A percentile compares a stretch with the other conserved stretches of the same genome.
Evolutionary conservation across 495 filamentous ascomycete species (phyloP).

Genomic region (Amphirosellinia nigrospora): DNA sequence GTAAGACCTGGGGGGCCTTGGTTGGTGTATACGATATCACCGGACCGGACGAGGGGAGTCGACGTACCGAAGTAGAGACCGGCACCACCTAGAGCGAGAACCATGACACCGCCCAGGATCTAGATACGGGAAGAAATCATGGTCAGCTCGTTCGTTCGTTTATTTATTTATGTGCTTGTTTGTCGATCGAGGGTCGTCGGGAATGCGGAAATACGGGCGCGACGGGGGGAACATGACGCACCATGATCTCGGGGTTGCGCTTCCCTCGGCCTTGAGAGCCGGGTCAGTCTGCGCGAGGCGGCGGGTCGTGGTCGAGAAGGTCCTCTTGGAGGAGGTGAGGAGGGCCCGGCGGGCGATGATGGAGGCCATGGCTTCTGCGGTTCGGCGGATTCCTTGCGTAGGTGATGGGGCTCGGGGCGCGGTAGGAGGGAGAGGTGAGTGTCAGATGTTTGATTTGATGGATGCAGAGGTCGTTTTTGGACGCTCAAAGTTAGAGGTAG

Average conservation of each 20-base stretch:
- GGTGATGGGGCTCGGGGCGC: too few relatives aligned
- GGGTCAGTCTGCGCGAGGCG: conserved; percentile 48
- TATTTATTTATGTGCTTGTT: too few relatives aligned
- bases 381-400: too few relatives aligned
- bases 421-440: neutral
- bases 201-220: neutral
- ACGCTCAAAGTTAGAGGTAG: neutral
- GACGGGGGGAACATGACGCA: conserved; percentile 50
- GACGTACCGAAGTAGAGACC: conserved; percentile 81
- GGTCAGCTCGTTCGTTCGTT: neutral
- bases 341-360: conserved; percentile 52
- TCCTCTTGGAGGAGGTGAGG: conserved; percentile 31
- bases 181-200: too few relatives aligned
- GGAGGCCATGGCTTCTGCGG: conserved; percentile 53
- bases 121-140: conserved; percentile 47
- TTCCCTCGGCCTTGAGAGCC: conserved; percentile 54
- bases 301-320: conserved; percentile 53
- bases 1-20: neutral
- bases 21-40: conserved; percentile 20
- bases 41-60: conserved; percentile 11
- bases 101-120: conserved; percentile 93
- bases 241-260: conserved; percentile 59
- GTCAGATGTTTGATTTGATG: neutral
- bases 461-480: conserved; percentile 11
- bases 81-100: conserved; percentile 81